Evolutionary conservation across 495 filamentous ascomycete genomes (phyloP).

Genomic region (Trichoderma gamsii): DNA sequence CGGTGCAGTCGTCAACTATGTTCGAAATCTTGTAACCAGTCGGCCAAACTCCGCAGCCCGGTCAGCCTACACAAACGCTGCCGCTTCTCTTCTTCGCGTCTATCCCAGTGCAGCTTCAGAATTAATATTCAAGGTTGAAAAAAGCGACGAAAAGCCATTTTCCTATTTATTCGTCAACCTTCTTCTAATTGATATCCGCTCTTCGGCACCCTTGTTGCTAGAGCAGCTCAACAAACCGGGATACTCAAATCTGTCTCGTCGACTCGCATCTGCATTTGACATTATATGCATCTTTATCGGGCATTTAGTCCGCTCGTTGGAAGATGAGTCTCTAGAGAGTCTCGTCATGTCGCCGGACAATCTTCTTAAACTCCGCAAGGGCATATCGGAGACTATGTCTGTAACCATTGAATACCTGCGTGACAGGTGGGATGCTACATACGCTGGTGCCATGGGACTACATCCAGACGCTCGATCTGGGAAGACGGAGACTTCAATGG

Average conservation of each 20-base stretch:
- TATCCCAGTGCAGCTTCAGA: conserved; percentile 39
- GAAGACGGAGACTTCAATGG: conserved; percentile 26
- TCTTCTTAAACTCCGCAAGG: conserved; percentile 51
- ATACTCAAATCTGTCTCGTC: conserved; percentile 43
- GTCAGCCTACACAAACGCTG: conserved; percentile 43
- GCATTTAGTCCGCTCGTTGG: conserved; percentile 46
- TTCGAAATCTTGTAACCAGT: conserved; percentile 39
- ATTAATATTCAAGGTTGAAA: conserved; percentile 42
- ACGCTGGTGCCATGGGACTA: conserved; percentile 48
- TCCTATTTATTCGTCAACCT: conserved; percentile 56
- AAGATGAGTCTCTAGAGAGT: conserved; percentile 26
- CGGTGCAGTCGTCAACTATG: conserved; percentile 29
- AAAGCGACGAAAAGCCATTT: conserved; percentile 40
- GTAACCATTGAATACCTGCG: conserved; percentile 57
- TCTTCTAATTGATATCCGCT: conserved; percentile 54
- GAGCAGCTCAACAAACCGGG: conserved; percentile 42
- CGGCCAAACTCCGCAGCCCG: conserved; percentile 43
- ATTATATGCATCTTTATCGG: conserved; percentile 53
- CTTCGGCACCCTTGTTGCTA: conserved; percentile 55
- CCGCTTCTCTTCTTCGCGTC: conserved; percentile 45
- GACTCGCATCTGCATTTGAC: conserved; percentile 54
- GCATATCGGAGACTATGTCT: conserved; percentile 53
- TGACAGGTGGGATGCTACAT: conserved; percentile 56
- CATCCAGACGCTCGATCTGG: conserved; percentile 40
- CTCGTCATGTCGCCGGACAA: conserved; percentile 43